Evolutionary conservation across 2,329 filamentous ascomycete genomes (phyloP), one percentile per base, ranked within the genome.

Genomic region (Waltergamsia citrina): DNA sequence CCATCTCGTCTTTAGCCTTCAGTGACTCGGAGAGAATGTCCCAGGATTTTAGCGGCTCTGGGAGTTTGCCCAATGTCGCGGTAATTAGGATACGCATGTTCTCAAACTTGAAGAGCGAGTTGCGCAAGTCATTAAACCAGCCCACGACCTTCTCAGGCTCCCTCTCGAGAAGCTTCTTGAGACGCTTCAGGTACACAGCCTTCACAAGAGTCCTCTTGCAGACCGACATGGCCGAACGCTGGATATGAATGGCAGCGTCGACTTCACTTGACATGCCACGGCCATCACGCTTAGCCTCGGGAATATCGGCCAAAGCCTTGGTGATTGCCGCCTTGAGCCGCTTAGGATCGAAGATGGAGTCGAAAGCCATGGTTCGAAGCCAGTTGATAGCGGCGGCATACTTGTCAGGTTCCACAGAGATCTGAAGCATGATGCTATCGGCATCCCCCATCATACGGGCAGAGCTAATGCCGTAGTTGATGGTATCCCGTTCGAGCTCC

Each of bases 261-360:
- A 81, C 67, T 41, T 78, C 74, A 36, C 60, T 62, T 4, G 74
- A 63, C 77, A 81, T 81, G 27, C 64, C 63, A 37, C 79, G 74
- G 2, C 92, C 92, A 46, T 83, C 85, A 27, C 92, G 84, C 66
- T 96, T 98, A 34, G 79, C 70, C 51, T 95, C 87, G 1, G 92
- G 92, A 14, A 98, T 81, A 47, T 96, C 90, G 3, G 88, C 87
- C 14, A 95, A 69, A 29, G 93, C 76, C 56, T 94, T 93, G 38
- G 79, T 78, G 12, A 93, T 62, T 16, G 69, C 64, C 42, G 84
- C 74, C 44, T 70, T 71, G 33, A 81, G 62, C 17, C 77, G 66
- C 32, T 65, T 61, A 4, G 80, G 70, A 48, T 96, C 90, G 49
- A 96, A 94, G 33, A 95, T 69, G 25, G 85, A 83, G 52, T 93